phyloP scores from a whole-genome alignment of 345 rosid species.

The Lepidium africanum region DNA sequence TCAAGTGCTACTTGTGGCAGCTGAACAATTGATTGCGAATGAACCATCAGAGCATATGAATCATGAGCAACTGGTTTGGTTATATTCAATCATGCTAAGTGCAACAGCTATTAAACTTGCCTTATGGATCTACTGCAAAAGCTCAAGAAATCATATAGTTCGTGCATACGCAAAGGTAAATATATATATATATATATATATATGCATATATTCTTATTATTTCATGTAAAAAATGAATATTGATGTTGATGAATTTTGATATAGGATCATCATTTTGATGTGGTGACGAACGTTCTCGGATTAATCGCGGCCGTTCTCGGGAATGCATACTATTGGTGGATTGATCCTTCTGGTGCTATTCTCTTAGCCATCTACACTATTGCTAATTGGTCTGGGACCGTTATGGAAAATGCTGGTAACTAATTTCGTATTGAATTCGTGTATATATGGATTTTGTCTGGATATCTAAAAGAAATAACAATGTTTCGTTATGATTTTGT shows the following conservation, averaged over 20 bases:
- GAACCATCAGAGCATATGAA: slow-evolving; percentile 43
- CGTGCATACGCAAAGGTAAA: slow-evolving; percentile 88
- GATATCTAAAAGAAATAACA: neutral
- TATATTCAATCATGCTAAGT: slow-evolving; percentile 70
- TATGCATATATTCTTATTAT: neutral
- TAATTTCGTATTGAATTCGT: no score
- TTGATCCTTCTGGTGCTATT: slow-evolving; percentile 83
- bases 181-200: neutral
- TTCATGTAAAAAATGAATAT: neutral
- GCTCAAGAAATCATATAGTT: slow-evolving; percentile 65
- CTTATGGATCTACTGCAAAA: slow-evolving; percentile 85
- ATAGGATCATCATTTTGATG: slow-evolving; percentile 94
- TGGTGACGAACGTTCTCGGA: slow-evolving; percentile 81
- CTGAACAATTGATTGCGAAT: slow-evolving; percentile 46
- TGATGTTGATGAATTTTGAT: neutral
- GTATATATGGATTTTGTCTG: neutral
- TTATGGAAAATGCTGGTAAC: slow-evolving; percentile 83
- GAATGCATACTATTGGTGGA: slow-evolving; percentile 76
- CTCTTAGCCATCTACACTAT: slow-evolving; percentile 84
- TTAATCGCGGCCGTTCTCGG: slow-evolving; percentile 77
- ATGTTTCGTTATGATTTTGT: neutral
- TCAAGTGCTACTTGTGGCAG: slow-evolving; percentile 70
- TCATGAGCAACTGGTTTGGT: slow-evolving; percentile 49
- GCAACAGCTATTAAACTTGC: slow-evolving; percentile 69
- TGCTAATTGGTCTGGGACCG: slow-evolving; percentile 78